Conservation (phyloP, 2,329 filamentous ascomycete genomes). For the Pezicula neosporulosa region DNA sequence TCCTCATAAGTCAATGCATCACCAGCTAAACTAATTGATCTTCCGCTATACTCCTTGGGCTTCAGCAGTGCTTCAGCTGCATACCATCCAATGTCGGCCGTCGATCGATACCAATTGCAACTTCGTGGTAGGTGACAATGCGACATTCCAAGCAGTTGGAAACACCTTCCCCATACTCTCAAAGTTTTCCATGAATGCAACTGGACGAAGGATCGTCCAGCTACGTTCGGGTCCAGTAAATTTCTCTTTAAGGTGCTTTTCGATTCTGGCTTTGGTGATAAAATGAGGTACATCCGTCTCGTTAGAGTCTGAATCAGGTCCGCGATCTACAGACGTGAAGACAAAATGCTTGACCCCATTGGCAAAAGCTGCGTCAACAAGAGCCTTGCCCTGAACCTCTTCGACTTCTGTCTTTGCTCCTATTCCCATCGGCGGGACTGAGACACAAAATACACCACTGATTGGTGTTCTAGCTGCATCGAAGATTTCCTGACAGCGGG, state of each 20-base stretch:
- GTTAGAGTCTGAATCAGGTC: slow-evolving; percentile 37
- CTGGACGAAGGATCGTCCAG: slow-evolving; percentile 53
- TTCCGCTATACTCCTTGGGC: slow-evolving; percentile 32
- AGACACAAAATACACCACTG: slow-evolving; percentile 60
- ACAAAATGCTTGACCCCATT: slow-evolving; percentile 50
- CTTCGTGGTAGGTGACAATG: slow-evolving; percentile 25
- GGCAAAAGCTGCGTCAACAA: slow-evolving; percentile 47
- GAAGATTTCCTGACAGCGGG: slow-evolving; percentile 49
- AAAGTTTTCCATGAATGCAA: slow-evolving; percentile 51
- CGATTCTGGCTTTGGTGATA: slow-evolving; percentile 50
- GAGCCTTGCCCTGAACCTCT: slow-evolving; percentile 45
- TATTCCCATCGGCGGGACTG: slow-evolving; percentile 19
- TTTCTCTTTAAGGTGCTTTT: slow-evolving; percentile 46
- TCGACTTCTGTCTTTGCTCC: slow-evolving; percentile 25
- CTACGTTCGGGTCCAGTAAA: slow-evolving; percentile 35
- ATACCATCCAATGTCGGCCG: slow-evolving; percentile 41
- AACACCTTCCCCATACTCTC: slow-evolving; percentile 22
- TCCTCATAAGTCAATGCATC: slow-evolving; percentile 39
- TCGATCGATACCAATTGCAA: slow-evolving; percentile 40
- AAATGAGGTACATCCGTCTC: slow-evolving; percentile 52
- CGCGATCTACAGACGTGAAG: slow-evolving; percentile 55
- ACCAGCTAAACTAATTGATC: slow-evolving; percentile 38
- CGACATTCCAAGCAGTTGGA: slow-evolving; percentile 26
- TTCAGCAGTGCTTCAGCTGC: slow-evolving; percentile 39
- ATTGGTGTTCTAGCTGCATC: slow-evolving; percentile 31